Base-by-base conservation (phyloP, 2,329 filamentous ascomycete genomes). In the Nectriaceae sp. region DNA sequence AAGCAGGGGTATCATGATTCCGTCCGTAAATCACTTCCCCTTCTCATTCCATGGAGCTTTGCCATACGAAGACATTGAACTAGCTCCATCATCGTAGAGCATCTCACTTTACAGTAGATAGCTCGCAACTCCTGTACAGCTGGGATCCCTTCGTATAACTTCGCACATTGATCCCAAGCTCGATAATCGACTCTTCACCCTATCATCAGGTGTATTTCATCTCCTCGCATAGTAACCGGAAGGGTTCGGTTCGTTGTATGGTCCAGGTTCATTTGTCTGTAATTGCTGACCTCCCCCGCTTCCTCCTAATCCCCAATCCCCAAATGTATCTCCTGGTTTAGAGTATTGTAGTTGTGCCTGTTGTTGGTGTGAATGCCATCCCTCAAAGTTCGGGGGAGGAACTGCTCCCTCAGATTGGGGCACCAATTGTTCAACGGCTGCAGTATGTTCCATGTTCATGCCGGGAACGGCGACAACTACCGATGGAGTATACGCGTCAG, bases 301-400 rank as follows among this genome's bases (percentile, higher is more conserved):
- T 15, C 52, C 53, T 22, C 44, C 44, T 35, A 71, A 70, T 35
- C 55, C 59, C 70, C 72, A 75, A n/a, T 59, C 64, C 11, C 64
- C 63, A 52, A 72, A 76, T 3, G 63, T 49, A 3, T 70, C 73
- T 21, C 52, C 50, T n/a, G 63, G 58, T 54, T 69, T 75, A 21
- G 66, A 45, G 53, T 75, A 76, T n/a, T 70, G 59, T 11, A 56
- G 56, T 21, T 43, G 50, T 4, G 47, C 38, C 21, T 63, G 57
- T 44, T 52, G 31, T 42, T 73, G 75, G 33, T 57, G 46, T n/a
- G 75, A 73, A 26, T 73, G 71, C 77, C 77, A 80, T 16, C 67
- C 50, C 11, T 69, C 64, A 50, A 76, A 77, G 29, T 59, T 64
- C 5, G 70, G 51, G 13, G 71, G 55, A 3, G 72, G 66, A 4